Conservation (phyloP, 108 stramenopile species). For the Parmales sp. region DNA sequence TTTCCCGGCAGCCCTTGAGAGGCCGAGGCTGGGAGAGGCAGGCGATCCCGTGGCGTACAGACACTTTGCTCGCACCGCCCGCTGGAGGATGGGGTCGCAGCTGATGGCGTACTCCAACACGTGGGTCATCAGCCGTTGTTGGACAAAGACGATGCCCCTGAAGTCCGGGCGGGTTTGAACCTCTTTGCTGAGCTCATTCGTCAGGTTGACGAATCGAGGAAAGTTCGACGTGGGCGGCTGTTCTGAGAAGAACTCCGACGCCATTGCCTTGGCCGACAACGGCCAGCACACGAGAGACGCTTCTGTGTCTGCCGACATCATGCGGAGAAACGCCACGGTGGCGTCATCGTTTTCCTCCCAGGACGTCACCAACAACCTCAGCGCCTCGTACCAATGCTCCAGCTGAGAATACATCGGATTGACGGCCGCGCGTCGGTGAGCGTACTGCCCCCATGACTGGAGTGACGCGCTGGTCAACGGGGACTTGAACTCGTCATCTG, state of each 20-base stretch:
- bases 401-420: conserved; percentile 17
- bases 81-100: not conserved
- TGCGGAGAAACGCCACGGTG: conserved; percentile 20
- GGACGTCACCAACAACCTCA: conserved; percentile 15
- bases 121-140: conserved; percentile 11
- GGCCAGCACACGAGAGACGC: too few relatives aligned
- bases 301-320: not conserved
- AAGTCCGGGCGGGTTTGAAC: too few relatives aligned
- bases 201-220: too few relatives aligned
- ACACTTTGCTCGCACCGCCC: too few relatives aligned
- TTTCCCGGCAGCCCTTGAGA: too few relatives aligned
- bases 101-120: conserved; percentile 6
- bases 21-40: too few relatives aligned
- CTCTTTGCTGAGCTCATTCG: too few relatives aligned
- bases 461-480: conserved; percentile 9
- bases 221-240: too few relatives aligned
- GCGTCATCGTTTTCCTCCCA: conserved; percentile 23
- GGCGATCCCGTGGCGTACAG: too few relatives aligned
- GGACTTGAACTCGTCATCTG: conserved; percentile 12
- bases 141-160: conserved; percentile 14
- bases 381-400: conserved; percentile 22
- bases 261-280: too few relatives aligned
- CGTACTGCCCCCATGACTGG: conserved; percentile 20
- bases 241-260: too few relatives aligned
- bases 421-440: conserved; percentile 13